Evolutionary conservation across 768 basidiomycete genomes (phyloP), one percentile per base, ranked within the genome.

Genomic region (Gyrodon lividus): DNA sequence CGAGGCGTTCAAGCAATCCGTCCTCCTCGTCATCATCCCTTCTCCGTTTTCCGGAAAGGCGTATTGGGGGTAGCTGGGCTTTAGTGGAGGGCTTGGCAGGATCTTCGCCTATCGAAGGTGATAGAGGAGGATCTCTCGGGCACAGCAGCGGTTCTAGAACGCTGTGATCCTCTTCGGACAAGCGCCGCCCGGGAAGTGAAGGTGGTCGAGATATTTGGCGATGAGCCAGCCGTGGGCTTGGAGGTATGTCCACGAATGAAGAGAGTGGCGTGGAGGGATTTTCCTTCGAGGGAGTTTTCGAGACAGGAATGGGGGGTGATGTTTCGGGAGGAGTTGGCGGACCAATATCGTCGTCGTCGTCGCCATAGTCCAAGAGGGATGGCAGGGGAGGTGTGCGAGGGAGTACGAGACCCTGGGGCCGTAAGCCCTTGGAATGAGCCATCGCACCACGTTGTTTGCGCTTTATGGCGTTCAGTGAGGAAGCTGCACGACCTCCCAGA

Each of bases 331-430:
- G 58, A 31, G 61, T 42, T 1, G 55, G 38, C 5, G 58, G 59
- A 17, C 52, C 56, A 6, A 60, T 50, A 20, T 70, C 74, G 19
- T 81, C 81, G 17, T 87, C 87, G 40, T 91, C 88, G 23, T 88
- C 89, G 19, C 74, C 82, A 63, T 92, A 92, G 62, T 90, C 90
- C 26, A 89, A 78, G 45, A 92, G 73, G n/a, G 80, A 73, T 20
- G 77, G 75, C 10, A 88, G 70, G 20, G 77, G 71, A 20, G 82
- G 82, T 5, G 78, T 73, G 42, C 78, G 79, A 47, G 81, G 70
- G 6, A 71, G 62, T 5, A 69, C 58, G 52, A 63, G 59, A 42
- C 64, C 28, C 72, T 77, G 50, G 70, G 76, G 65, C 16, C 79
- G 74, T 49, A 78, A 74, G 6, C 74, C 72, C 59, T 77, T 80